phyloP scores from a whole-genome alignment of 306 rosid species.

The Comarum palustre region DNA sequence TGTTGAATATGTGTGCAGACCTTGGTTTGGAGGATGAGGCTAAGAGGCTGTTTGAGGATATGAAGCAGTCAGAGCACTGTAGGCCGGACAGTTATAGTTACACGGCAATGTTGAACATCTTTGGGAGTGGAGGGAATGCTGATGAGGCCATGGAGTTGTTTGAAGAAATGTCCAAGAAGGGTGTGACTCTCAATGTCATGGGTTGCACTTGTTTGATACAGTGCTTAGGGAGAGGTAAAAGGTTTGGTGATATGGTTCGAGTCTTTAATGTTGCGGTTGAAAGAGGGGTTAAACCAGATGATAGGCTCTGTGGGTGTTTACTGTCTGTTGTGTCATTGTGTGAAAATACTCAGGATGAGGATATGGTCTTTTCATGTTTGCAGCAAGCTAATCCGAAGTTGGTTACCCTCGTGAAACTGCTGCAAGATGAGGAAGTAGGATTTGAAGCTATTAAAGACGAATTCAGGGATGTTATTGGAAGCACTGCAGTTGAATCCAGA shows the following conservation, averaged over 20 bases:
- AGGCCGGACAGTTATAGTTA: conserved; percentile 83
- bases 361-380: conserved; percentile 64
- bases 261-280: conserved; percentile 53
- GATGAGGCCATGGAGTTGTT: conserved; percentile 67
- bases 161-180: conserved; percentile 64
- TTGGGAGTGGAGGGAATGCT: conserved; percentile 74
- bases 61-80: conserved; percentile 59
- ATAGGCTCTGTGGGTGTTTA: conserved; percentile 76
- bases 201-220: conserved; percentile 90
- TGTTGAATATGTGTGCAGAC: conserved; percentile 96
- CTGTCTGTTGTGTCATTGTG: conserved; percentile 67
- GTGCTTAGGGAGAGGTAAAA: conserved; percentile 80
- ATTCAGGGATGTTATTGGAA: conserved; percentile 50
- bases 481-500: conserved; percentile 59
- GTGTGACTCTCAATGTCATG: conserved; percentile 78
- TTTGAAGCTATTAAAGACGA: conserved; percentile 67
- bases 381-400: conserved; percentile 67
- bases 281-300: conserved; percentile 72
- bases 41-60: conserved; percentile 68
- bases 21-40: conserved; percentile 87
- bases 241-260: conserved; percentile 53
- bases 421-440: conserved; percentile 46
- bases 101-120: conserved; percentile 88
- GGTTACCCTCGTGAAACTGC: conserved; percentile 45
- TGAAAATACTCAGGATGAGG: conserved; percentile 47